These are phyloP conservation scores for Pneumocystis sp. DNA, from an alignment of 1,139 yeast species.

Conservation along the genomic window DNA sequence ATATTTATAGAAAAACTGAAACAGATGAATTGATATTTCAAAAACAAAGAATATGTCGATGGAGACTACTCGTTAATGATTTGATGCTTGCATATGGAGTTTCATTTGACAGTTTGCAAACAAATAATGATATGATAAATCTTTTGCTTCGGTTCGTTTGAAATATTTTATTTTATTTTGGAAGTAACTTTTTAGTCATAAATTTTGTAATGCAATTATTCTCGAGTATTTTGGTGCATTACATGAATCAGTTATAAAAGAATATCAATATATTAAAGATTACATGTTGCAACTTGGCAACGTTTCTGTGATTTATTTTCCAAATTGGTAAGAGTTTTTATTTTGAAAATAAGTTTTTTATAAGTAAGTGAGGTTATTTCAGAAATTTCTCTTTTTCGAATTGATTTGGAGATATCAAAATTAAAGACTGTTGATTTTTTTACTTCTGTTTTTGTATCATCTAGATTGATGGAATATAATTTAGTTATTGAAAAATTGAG, in stretches of 20 bases:
- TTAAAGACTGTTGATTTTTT: constrained; percentile 53
- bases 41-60: background rate
- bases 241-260: constrained; percentile 17
- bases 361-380: constrained; percentile 37
- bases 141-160: background rate
- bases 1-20: background rate
- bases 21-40: background rate
- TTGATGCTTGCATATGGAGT: background rate
- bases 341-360: constrained; percentile 15
- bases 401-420: constrained; percentile 51
- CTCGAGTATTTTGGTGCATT: constrained; percentile 26
- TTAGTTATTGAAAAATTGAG: constrained; percentile 44
- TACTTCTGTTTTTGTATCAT: constrained; percentile 36
- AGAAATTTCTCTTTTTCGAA: constrained; percentile 35
- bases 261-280: constrained; percentile 12
- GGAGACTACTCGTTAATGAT: background rate
- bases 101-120: background rate
- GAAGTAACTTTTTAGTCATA: background rate
- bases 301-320: constrained; percentile 23
- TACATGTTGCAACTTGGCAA: constrained; percentile 5
- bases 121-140: background rate
- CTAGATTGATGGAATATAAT: constrained; percentile 24
- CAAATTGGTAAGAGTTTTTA: constrained; percentile 17
- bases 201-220: constrained; percentile 30
- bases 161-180: background rate